Conservation (phyloP, 1,284 basidiomycete species). For the Pyrrhoderma noxium region DNA sequence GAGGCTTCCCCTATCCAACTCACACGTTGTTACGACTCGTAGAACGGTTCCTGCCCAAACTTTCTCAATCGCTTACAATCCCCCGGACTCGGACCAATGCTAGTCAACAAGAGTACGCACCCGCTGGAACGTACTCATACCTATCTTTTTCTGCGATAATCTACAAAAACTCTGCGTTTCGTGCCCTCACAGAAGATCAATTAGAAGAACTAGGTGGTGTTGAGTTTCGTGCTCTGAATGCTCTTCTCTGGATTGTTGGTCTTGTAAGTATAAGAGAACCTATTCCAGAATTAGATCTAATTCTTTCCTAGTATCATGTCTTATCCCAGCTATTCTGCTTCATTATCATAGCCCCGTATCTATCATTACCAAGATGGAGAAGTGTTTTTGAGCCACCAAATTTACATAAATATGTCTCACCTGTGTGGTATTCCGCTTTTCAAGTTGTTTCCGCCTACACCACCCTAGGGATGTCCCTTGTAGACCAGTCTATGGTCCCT, state of each 20-base stretch:
- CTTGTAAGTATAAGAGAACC: constrained; percentile 43
- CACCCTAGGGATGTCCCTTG: constrained; percentile 84
- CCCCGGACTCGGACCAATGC: constrained; percentile 61
- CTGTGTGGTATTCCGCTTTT: constrained; percentile 81
- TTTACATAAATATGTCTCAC: constrained; percentile 43
- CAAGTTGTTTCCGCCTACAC: constrained; percentile 85
- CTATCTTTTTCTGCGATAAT: constrained; percentile 82
- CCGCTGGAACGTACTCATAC: constrained; percentile 44
- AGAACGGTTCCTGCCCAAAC: constrained; percentile 49
- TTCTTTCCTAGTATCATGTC: constrained; percentile 55
- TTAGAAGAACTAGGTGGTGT: constrained; percentile 90
- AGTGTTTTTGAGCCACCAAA: constrained; percentile 50
- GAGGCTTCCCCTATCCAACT: constrained; percentile 85
- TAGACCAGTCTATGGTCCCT: constrained; percentile 83
- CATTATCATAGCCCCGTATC: constrained; percentile 72
- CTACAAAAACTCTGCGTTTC: constrained; percentile 85
- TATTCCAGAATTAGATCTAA: too few species aligned
- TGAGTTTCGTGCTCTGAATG: constrained; percentile 84
- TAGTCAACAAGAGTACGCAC: constrained; percentile 19
- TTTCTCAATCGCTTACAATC: constrained; percentile 65
- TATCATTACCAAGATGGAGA: constrained; percentile 46
- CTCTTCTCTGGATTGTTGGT: constrained; percentile 71
- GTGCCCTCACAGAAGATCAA: constrained; percentile 72
- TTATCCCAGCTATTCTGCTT: constrained; percentile 58
- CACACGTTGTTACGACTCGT: constrained; percentile 45